These are phyloP conservation scores for Septoria petroselini DNA, from an alignment of 2,329 filamentous ascomycete species.

Conservation along the genomic window DNA sequence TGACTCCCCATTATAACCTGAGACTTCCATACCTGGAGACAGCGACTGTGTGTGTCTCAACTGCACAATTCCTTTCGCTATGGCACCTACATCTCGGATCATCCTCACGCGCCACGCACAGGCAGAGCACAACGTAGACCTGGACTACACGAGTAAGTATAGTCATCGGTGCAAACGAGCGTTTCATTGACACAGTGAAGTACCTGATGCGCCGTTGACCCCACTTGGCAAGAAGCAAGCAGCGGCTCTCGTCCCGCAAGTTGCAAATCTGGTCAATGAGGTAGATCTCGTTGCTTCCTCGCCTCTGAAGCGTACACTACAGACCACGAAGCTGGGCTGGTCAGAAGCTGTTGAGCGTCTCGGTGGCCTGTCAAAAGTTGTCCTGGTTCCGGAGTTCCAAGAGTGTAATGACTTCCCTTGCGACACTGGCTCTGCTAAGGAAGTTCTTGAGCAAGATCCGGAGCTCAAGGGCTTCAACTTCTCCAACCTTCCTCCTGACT, in stretches of 20 bases:
- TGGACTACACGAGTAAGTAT: conserved; percentile 35
- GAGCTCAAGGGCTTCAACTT: conserved; percentile 35
- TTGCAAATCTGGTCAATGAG: conserved; percentile 27
- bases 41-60: too few species aligned
- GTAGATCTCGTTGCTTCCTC: conserved; percentile 34
- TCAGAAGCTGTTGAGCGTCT: conserved; percentile 31
- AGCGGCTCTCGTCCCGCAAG: conserved; percentile 31
- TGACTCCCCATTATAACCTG: too few species aligned
- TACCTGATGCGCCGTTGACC: conserved; percentile 36
- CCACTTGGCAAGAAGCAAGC: conserved; percentile 37
- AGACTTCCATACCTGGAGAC: neutral
- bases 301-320: conserved; percentile 35
- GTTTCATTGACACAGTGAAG: conserved; percentile 16
- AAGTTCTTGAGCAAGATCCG: conserved; percentile 27
- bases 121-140: conserved; percentile 37
- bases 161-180: neutral
- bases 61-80: conserved; percentile 12
- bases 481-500: conserved; percentile 30
- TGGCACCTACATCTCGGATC: conserved; percentile 37
- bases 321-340: conserved; percentile 36
- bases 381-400: conserved; percentile 35
- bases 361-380: conserved; percentile 30
- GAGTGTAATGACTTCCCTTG: conserved; percentile 37
- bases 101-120: conserved; percentile 37
- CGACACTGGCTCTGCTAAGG: conserved; percentile 32